Conservation (phyloP, 225 moss, liverwort and hornwort species). For the Neckera pumila region DNA sequence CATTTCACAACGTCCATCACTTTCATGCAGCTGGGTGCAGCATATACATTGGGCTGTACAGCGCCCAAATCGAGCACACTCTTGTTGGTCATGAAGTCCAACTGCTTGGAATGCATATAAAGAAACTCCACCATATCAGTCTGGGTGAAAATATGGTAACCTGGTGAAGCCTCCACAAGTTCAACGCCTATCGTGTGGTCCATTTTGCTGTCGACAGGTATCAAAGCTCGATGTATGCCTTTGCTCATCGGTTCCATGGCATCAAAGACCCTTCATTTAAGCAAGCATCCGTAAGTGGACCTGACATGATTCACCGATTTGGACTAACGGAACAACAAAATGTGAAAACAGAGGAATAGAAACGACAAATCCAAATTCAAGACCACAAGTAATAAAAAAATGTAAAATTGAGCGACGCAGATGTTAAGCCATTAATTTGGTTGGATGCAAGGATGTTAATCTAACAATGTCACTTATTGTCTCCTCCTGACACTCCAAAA, state of each 20-base stretch:
- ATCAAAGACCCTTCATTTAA: conserved; percentile 45
- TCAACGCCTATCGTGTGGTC: conserved; percentile 41
- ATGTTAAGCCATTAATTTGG: not conserved
- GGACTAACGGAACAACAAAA: not conserved
- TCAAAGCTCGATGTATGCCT: conserved; percentile 69
- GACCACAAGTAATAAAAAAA: not conserved
- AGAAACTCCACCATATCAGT: conserved; percentile 81
- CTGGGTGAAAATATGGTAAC: conserved; percentile 89
- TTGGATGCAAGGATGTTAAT: not conserved
- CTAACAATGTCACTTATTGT: not conserved
- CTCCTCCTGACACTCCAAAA: not conserved
- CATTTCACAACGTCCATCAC: conserved; percentile 78
- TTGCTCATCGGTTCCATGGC: conserved; percentile 88
- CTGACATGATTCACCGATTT: not conserved
- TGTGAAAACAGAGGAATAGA: not conserved
- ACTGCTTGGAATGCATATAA: conserved; percentile 33
- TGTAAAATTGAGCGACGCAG: not conserved
- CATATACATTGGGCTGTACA: conserved; percentile 61
- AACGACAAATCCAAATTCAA: not conserved
- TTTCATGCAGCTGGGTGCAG: conserved; percentile 73
- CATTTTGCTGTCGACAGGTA: conserved; percentile 54
- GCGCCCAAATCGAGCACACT: conserved; percentile 61
- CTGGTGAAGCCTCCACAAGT: conserved; percentile 56
- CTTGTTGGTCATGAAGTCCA: conserved; percentile 31
- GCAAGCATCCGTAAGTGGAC: not conserved